Evolutionary conservation across 2,329 filamentous ascomycete genomes (phyloP).

Genomic region (Epichloe glyceriae): DNA sequence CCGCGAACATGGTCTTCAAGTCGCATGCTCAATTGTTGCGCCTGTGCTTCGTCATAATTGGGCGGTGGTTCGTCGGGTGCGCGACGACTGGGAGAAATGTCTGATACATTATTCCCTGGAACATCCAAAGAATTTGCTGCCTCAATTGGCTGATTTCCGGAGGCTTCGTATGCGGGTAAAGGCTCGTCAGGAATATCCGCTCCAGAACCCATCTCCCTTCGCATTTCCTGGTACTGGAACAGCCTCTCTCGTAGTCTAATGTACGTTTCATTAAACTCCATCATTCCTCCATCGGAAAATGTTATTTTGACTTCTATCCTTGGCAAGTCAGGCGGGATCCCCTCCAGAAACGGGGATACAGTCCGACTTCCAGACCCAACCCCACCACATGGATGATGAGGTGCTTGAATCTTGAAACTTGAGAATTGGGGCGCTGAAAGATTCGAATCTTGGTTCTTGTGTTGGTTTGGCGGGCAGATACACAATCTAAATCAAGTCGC

Average conservation of each 20-base stretch:
- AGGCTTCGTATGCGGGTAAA: constrained; percentile 71
- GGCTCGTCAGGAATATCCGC: constrained; percentile 69
- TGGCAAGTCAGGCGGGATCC: constrained; percentile 64
- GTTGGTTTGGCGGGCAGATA: constrained; percentile 68
- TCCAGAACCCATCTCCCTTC: constrained; percentile 50
- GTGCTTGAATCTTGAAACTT: constrained; percentile 80
- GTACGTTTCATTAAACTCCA: constrained; percentile 74
- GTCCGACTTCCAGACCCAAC: constrained; percentile 76
- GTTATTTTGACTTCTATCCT: constrained; percentile 71
- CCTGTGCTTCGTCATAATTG: constrained; percentile 83
- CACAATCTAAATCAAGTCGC: constrained; percentile 49
- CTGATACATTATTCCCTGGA: constrained; percentile 18
- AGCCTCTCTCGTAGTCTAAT: constrained; percentile 75
- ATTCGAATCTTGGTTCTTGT: constrained; percentile 51
- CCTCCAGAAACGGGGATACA: constrained; percentile 74
- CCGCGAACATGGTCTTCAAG: constrained; percentile 59
- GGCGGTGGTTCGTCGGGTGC: constrained; percentile 69
- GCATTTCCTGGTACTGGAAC: constrained; percentile 65
- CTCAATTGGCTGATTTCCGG: constrained; percentile 20
- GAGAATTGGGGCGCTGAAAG: constrained; percentile 78
- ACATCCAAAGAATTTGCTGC: constrained; percentile 14
- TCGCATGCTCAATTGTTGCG: constrained; percentile 44
- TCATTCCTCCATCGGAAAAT: constrained; percentile 92
- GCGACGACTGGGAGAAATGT: constrained; percentile 24
- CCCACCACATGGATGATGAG: constrained; percentile 72